Conservation (phyloP, 495 filamentous ascomycete genomes). For the Chlorociboria aeruginascens region DNA sequence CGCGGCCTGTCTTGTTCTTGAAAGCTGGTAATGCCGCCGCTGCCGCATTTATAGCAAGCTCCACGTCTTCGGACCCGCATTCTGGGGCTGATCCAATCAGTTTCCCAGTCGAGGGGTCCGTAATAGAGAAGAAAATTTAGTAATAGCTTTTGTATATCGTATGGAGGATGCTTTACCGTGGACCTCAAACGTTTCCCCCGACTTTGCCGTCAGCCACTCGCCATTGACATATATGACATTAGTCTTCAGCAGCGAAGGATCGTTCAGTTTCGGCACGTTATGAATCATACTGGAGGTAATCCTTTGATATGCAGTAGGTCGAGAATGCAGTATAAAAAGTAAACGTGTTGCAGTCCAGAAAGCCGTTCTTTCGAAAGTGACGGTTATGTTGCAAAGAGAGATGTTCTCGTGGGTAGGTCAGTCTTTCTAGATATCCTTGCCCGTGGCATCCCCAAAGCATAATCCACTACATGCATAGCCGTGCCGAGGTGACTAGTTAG, state of each 20-base stretch:
- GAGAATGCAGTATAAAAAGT: no score
- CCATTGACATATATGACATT: slow-evolving; percentile 76
- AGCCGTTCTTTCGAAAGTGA: no score
- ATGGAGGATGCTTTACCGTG: slow-evolving; percentile 34
- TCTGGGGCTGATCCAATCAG: slow-evolving; percentile 80
- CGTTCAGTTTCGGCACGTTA: slow-evolving; percentile 50
- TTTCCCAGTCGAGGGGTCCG: slow-evolving; percentile 71
- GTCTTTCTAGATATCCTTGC: no score
- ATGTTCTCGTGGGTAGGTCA: no score
- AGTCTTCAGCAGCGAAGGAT: slow-evolving; percentile 66
- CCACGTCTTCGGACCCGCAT: slow-evolving; percentile 59
- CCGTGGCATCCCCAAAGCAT: no score
- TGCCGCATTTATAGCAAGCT: slow-evolving; percentile 67
- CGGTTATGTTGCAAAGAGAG: no score
- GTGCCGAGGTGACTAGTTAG: no score
- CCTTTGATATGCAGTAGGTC: slow-evolving; percentile 8
- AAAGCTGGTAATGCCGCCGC: slow-evolving; percentile 52
- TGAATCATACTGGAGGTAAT: slow-evolving; percentile 17
- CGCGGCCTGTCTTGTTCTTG: slow-evolving; percentile 54
- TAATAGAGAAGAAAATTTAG: no score
- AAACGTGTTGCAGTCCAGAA: no score
- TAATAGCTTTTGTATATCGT: no score
- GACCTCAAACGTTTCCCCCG: slow-evolving; percentile 72
- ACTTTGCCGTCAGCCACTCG: slow-evolving; percentile 65
- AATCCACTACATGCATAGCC: no score